A percentile compares a stretch with the other conserved stretches of the same genome.
phyloP scores from a whole-genome alignment of 164 flowering plant species.

The Saururus chinensis region DNA sequence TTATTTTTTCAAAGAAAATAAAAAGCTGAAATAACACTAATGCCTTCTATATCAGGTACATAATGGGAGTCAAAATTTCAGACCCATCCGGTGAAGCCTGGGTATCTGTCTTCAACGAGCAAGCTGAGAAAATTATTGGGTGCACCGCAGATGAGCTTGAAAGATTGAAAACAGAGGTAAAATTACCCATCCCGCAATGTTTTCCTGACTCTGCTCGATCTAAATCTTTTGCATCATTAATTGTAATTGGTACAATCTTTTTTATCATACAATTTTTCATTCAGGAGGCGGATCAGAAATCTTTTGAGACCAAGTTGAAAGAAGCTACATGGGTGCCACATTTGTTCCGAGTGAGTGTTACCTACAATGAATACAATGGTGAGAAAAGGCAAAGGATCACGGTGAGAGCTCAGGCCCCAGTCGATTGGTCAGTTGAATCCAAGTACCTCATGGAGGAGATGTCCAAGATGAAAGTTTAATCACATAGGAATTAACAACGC shows the following conservation, averaged over 20 bases:
- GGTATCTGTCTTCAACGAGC: slow-evolving; percentile 76
- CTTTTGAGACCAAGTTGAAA: slow-evolving; percentile 47
- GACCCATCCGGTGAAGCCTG: slow-evolving; percentile 85
- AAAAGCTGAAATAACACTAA: neutral
- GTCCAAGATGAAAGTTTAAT: slow-evolving; percentile 35
- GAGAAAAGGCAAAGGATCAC: slow-evolving; percentile 55
- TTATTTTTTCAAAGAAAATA: neutral
- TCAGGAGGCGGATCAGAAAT: slow-evolving; percentile 7
- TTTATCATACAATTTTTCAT: no score
- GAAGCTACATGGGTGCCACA: slow-evolving; percentile 70
- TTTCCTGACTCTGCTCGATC: neutral
- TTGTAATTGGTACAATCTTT: no score
- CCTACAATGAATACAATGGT: slow-evolving; percentile 58
- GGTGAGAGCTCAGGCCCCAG: slow-evolving; percentile 10
- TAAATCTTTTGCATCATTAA: neutral
- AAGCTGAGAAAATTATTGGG: slow-evolving; percentile 78
- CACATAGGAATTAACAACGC: neutral
- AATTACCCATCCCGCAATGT: neutral
- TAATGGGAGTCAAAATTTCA: slow-evolving; percentile 51
- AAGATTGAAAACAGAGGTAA: slow-evolving; percentile 57
- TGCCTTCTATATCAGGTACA: slow-evolving; percentile 39
- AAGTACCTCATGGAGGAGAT: slow-evolving; percentile 63
- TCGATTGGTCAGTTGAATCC: slow-evolving; percentile 79
- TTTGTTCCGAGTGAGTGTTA: slow-evolving; percentile 63
- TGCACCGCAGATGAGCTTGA: slow-evolving; percentile 94